Base-by-base conservation (phyloP, 2,329 filamentous ascomycete genomes). In the Ophiostoma sp. region DNA sequence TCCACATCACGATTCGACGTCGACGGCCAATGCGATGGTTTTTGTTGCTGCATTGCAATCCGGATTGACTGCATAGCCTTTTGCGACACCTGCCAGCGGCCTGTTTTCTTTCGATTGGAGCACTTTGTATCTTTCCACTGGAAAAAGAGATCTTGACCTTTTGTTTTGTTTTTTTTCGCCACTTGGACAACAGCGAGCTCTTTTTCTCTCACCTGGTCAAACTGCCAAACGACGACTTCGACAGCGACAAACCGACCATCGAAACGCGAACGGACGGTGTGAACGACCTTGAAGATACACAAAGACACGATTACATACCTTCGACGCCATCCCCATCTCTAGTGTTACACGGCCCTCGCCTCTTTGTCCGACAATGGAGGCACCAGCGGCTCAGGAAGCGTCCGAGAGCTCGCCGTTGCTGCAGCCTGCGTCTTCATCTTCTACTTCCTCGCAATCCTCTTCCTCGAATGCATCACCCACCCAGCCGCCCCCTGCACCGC, bases 321-420 rank as follows among this genome's bases (percentile, higher is more conserved):
- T 25, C 33, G 42, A 57, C 33, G 22, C 50, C 68, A 1, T 28
- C 11, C 12, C 19, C 64, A 4, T 19, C 15, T 19, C 42, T 15
- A 22, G 28, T 28, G 70, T 66, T 68, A 68, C 22, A 70, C 59
- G 31, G 33, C n/a, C 1, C 36, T 19, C 55, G 22, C 22, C 52
- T 33, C 15, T 31, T 33, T 73, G 69, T 72, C 55, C 28, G 22
- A 73, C 59, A 61, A 75, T 75, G 72, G 71, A 71, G 25, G n/a
- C 66, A 19, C 45, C 72, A 22, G 19, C 50, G 19, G n/a, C 69
- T 17, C 69, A 69, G n/a, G 50, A 22, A 36, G 17, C 57, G 22
- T 74, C 76, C 19, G 77, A 78, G 66, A 74, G 72, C 59, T 77
- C 78, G 63, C 78, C 78, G 31, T 76, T 79, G 45, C 61, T 77